These are phyloP conservation scores for Acanthamoeba royreba DNA, from an alignment of 208 protist genomes.

Conservation along the genomic window DNA sequence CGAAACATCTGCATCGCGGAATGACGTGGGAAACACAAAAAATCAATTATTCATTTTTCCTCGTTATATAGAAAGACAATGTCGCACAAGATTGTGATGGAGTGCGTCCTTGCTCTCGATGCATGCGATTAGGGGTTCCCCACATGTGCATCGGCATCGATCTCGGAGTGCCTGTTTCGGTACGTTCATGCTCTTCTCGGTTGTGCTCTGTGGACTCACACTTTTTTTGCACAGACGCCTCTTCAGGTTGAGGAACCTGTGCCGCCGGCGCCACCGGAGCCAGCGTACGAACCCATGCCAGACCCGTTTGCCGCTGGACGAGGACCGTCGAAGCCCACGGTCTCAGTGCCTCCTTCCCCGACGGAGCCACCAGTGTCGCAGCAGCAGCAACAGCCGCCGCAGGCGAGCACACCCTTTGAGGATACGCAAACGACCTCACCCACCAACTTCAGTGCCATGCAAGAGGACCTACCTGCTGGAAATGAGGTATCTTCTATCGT, in stretches of 20 bases:
- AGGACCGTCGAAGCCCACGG: not conserved
- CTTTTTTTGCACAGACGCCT: not conserved
- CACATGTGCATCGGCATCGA: constrained; percentile 38
- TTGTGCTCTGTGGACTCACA: not conserved
- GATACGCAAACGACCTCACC: not conserved
- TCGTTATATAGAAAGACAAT: constrained; percentile 15
- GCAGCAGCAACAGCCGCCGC: too few species aligned
- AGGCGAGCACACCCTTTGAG: too few species aligned
- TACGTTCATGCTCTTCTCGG: too few species aligned
- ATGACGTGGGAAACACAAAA: not conserved
- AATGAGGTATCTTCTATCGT: too few species aligned
- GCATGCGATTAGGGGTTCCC: not conserved
- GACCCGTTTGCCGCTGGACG: not conserved
- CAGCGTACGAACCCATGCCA: not conserved
- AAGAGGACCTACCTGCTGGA: not conserved
- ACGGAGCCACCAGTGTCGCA: too few species aligned
- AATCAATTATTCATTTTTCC: not conserved
- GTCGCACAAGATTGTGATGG: not conserved
- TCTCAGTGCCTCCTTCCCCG: not conserved
- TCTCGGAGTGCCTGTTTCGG: too few species aligned
- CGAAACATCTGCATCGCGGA: too few species aligned
- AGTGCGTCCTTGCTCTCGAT: not conserved
- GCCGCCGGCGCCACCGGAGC: not conserved
- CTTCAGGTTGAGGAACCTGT: not conserved
- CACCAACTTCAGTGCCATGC: not conserved